A percentile compares a stretch with the other conserved stretches of the same genome.
phyloP scores from a whole-genome alignment of 1,284 basidiomycete genomes.

The Ganoderma boninense region DNA sequence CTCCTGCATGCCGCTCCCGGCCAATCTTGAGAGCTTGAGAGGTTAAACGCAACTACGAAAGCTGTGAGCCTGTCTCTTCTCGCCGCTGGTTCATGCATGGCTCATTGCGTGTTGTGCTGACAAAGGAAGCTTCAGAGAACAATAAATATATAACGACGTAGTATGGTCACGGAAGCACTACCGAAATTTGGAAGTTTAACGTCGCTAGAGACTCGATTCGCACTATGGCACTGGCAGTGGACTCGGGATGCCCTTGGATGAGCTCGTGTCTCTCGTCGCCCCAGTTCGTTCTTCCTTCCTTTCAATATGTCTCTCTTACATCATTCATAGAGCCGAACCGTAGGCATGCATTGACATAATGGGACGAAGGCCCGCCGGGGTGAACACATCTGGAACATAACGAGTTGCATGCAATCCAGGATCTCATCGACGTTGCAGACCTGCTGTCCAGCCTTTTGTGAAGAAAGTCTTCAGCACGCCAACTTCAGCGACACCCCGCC shows the following conservation, averaged over 20 bases:
- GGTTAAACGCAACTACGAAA: no score
- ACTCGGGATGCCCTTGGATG: conserved; percentile 25
- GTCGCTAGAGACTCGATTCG: conserved; percentile 24
- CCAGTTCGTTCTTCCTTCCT: conserved; percentile 14
- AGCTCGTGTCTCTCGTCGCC: conserved; percentile 25
- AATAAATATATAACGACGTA: conserved; percentile 25
- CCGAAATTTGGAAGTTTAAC: conserved; percentile 25
- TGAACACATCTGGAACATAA: no score
- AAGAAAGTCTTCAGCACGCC: conserved; percentile 22
- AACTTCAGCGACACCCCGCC: conserved; percentile 29
- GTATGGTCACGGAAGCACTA: conserved; percentile 24
- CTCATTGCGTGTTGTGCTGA: no score
- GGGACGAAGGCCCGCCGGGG: no score
- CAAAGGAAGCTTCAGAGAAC: conserved; percentile 26
- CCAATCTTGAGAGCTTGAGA: no score
- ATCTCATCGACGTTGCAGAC: conserved; percentile 5
- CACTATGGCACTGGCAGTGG: no score
- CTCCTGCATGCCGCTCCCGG: no score
- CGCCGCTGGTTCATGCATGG: no score
- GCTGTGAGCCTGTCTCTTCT: no score
- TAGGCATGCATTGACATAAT: no score
- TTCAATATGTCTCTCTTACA: background rate
- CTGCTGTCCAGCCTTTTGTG: conserved; percentile 23
- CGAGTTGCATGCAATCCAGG: no score
- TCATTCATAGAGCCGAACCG: no score